A percentile compares a stretch with the other conserved stretches of the same genome.
phyloP scores from a whole-genome alignment of 495 filamentous ascomycete genomes.

The Amphirosellinia nigrospora region DNA sequence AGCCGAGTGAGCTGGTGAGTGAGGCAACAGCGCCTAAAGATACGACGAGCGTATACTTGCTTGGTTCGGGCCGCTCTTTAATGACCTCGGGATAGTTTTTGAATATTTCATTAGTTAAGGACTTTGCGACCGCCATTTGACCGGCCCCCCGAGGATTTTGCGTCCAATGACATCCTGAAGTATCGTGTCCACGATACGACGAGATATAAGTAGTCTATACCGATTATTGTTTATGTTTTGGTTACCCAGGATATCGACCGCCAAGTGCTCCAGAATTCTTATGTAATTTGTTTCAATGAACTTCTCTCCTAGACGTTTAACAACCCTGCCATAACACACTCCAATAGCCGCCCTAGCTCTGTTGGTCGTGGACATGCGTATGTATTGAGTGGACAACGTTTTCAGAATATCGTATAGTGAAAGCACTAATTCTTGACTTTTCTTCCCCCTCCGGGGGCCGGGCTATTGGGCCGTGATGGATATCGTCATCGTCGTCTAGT shows the following conservation, averaged over 20 bases:
- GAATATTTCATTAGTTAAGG: constrained; percentile 83
- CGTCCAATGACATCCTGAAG: constrained; percentile 84
- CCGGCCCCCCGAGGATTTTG: constrained; percentile 85
- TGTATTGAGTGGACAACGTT: constrained; percentile 82
- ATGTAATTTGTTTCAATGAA: constrained; percentile 80
- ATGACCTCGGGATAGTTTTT: constrained; percentile 95
- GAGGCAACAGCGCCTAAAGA: constrained; percentile 81
- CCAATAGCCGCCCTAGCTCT: constrained; percentile 82
- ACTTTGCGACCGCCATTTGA: constrained; percentile 79
- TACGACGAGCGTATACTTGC: constrained; percentile 81
- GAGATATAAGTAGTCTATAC: constrained; percentile 83
- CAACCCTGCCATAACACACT: constrained; percentile 81
- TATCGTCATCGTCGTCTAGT: constrained; percentile 76
- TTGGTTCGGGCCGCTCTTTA: constrained; percentile 89
- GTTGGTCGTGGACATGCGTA: constrained; percentile 79
- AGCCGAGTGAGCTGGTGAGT: constrained; percentile 79
- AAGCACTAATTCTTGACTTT: constrained; percentile 71
- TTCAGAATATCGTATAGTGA: constrained; percentile 79
- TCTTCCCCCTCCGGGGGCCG: constrained; percentile 67
- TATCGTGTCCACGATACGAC: constrained; percentile 83
- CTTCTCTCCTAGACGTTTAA: constrained; percentile 75
- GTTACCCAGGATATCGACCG: constrained; percentile 79
- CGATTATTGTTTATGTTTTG: constrained; percentile 80
- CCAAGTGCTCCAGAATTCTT: constrained; percentile 79
- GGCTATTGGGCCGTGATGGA: constrained; percentile 76